A percentile compares a stretch with the other conserved stretches of the same genome.
Conservation (phyloP, 1,284 basidiomycete species). For the Vanrija sp. region DNA sequence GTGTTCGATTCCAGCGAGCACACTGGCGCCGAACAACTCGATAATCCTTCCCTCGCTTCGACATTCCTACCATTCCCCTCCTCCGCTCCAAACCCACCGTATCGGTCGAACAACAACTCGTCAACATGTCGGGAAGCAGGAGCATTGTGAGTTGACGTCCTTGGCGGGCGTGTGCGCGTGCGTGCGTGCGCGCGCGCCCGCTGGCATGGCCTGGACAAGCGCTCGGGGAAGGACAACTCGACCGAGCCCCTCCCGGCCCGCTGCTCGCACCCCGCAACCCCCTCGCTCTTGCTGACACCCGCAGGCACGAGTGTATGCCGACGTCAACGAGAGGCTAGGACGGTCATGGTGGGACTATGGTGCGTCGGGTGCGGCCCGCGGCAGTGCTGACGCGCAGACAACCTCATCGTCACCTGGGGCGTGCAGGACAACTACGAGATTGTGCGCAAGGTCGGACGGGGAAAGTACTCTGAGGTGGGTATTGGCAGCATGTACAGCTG, state of each 20-base stretch:
- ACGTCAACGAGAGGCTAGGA: constrained; percentile 59
- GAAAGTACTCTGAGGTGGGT: constrained; percentile 89
- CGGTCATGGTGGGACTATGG: constrained; percentile 61
- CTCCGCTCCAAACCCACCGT: not conserved
- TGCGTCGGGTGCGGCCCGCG: constrained; percentile 29
- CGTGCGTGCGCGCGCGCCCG: no score
- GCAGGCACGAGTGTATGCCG: constrained; percentile 56
- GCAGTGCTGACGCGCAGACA: constrained; percentile 56
- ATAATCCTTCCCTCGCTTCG: not conserved
- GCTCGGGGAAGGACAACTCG: no score
- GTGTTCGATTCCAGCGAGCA: no score
- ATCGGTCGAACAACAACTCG: constrained; percentile 11
- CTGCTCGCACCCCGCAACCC: no score
- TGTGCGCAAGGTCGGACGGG: constrained; percentile 91
- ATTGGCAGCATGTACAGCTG: not conserved
- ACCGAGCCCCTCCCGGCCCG: no score
- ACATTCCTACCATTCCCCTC: not conserved
- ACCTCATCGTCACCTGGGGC: constrained; percentile 89
- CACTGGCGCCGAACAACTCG: not conserved
- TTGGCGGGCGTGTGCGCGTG: not conserved
- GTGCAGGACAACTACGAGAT: constrained; percentile 98
- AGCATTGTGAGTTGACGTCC: constrained; percentile 26
- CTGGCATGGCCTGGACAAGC: no score
- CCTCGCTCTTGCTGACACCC: not conserved
- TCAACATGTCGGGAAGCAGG: constrained; percentile 22